A percentile compares a stretch with the other conserved stretches of the same genome.
phyloP scores from a whole-genome alignment of 129 eudicot genomes.

The Gnaphalium uliginosum region DNA sequence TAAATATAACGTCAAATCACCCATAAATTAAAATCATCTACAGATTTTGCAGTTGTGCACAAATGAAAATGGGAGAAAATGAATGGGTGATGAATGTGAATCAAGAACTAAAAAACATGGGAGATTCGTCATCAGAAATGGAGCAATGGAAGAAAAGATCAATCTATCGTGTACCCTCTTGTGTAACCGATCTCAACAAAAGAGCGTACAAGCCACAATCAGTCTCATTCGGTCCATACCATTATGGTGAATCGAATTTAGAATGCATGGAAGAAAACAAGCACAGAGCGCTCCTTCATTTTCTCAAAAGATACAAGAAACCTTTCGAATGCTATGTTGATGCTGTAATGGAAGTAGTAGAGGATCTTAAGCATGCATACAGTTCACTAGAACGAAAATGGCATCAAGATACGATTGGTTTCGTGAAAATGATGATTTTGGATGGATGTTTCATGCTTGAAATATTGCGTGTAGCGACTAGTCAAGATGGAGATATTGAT shows the following conservation, averaged over 20 bases:
- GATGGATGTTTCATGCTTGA: conserved; percentile 70
- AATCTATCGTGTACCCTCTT: conserved; percentile 50
- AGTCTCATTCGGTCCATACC: conserved; percentile 69
- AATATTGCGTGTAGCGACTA: conserved; percentile 42
- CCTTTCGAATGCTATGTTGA: conserved; percentile 35
- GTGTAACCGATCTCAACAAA: conserved; percentile 45
- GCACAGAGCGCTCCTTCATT: conserved; percentile 55
- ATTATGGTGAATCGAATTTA: conserved; percentile 38
- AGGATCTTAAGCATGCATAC: conserved; percentile 50
- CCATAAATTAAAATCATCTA: conserved; percentile 5
- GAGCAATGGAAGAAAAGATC: conserved; percentile 47
- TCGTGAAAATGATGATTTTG: conserved; percentile 50
- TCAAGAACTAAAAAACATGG: conserved; percentile 33
- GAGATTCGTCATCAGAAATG: conserved; percentile 35
- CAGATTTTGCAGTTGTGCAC: not conserved
- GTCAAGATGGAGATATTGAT: not conserved
- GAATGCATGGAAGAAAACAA: conserved; percentile 62
- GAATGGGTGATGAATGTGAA: conserved; percentile 43
- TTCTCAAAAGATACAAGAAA: conserved; percentile 51
- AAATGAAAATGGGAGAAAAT: conserved; percentile 29
- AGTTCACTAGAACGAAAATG: conserved; percentile 39
- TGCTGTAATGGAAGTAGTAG: conserved; percentile 30
- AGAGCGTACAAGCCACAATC: conserved; percentile 53
- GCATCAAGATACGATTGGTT: conserved; percentile 32
- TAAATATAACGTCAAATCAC: not conserved